Evolutionary conservation across 768 basidiomycete genomes (phyloP).

Genomic region (Lentinula boryana): DNA sequence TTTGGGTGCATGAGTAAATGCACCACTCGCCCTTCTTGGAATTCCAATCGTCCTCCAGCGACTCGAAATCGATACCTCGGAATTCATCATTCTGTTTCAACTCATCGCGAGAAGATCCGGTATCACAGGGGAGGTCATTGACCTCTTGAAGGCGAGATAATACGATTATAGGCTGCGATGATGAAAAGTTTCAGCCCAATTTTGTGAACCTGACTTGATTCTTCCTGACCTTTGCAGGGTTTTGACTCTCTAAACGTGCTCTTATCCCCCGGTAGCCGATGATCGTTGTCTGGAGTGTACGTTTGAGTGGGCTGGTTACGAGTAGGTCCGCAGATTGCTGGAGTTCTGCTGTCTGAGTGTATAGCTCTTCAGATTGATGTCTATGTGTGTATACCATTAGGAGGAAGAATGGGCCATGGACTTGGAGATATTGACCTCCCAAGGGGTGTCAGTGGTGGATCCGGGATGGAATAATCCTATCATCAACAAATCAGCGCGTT

Average conservation of each 20-base stretch:
- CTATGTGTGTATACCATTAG: neutral
- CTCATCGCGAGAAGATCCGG: neutral
- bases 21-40: neutral
- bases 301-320: conserved; percentile 3
- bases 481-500: neutral
- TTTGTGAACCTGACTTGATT: neutral
- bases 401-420: neutral
- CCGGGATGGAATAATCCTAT: conserved; percentile 2
- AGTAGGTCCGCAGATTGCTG: conserved; percentile 1
- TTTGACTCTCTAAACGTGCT: conserved; percentile 1
- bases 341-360: neutral
- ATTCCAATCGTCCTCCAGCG: conserved; percentile 5
- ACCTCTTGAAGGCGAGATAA: conserved; percentile 4
- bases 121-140: conserved; percentile 1
- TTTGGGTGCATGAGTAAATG: neutral
- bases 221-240: neutral
- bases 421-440: neutral
- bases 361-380: conserved; percentile 5
- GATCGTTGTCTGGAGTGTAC: conserved; percentile 4
- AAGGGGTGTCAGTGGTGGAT: conserved; percentile 1
- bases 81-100: conserved; percentile 1
- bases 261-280: neutral
- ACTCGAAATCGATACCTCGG: neutral
- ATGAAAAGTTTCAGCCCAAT: neutral
- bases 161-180: neutral